A percentile compares a stretch with the other conserved stretches of the same genome.
Conservation (phyloP, 1,284 basidiomycete species). For the Caloboletus inedulis region DNA sequence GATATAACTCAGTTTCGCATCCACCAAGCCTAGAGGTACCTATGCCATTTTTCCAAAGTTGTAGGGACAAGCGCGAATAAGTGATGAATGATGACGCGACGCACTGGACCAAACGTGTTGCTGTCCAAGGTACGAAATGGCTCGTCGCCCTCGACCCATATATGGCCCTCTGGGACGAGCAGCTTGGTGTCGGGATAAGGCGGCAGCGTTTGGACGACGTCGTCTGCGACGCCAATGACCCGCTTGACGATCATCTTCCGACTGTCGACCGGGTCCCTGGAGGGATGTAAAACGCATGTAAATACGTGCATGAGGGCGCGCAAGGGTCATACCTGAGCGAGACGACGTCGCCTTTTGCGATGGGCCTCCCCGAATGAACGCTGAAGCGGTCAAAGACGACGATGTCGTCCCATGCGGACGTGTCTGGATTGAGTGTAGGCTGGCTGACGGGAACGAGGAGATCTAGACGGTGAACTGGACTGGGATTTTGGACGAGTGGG, state of each 20-base stretch:
- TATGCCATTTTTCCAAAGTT: slow-evolving; percentile 22
- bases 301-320: not conserved
- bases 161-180: slow-evolving; percentile 55
- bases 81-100: slow-evolving; percentile 10
- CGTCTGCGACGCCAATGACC: slow-evolving; percentile 63
- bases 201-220: slow-evolving; percentile 64
- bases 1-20: slow-evolving; percentile 57
- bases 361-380: slow-evolving; percentile 36
- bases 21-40: slow-evolving; percentile 61
- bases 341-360: slow-evolving; percentile 63
- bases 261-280: slow-evolving; percentile 59
- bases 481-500: not conserved
- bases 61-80: not conserved
- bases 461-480: not conserved
- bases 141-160: slow-evolving; percentile 68
- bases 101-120: slow-evolving; percentile 69
- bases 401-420: slow-evolving; percentile 57
- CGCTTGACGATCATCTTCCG: slow-evolving; percentile 60
- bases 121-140: slow-evolving; percentile 58
- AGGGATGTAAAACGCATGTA: not conserved
- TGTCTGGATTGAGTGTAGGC: slow-evolving; percentile 76
- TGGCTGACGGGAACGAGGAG: slow-evolving; percentile 37
- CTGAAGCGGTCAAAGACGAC: slow-evolving; percentile 60
- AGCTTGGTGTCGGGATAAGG: slow-evolving; percentile 62
- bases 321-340: slow-evolving; percentile 46